Conservation (phyloP, 768 basidiomycete genomes). For the Pleurotus eryngii region DNA sequence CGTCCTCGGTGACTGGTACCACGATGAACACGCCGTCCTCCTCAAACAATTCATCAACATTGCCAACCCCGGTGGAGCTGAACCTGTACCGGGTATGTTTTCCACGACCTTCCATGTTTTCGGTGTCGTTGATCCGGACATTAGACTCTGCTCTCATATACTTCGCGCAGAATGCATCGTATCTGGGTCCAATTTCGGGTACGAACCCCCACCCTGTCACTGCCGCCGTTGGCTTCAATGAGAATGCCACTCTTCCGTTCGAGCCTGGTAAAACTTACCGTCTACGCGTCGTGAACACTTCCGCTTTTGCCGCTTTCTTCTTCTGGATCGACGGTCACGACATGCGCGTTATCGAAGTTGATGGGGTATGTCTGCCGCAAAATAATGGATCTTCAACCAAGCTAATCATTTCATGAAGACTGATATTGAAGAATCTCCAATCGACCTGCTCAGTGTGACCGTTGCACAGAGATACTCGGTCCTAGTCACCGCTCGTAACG, state of each 20-base stretch:
- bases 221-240: constrained; percentile 74
- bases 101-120: neutral
- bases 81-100: constrained; percentile 77
- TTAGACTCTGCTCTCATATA: constrained; percentile 81
- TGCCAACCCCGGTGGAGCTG: constrained; percentile 78
- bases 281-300: constrained; percentile 82
- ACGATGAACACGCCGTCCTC: constrained; percentile 64
- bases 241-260: constrained; percentile 84
- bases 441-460: constrained; percentile 69
- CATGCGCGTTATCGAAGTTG: constrained; percentile 81
- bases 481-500: constrained; percentile 87
- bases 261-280: constrained; percentile 87
- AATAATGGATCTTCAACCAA: too few species aligned
- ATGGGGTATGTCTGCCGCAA: constrained; percentile 53
- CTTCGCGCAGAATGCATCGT: constrained; percentile 70
- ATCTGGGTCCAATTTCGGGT: constrained; percentile 58
- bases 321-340: constrained; percentile 90
- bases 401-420: constrained; percentile 37
- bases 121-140: neutral
- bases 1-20: constrained; percentile 91
- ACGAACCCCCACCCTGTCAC: constrained; percentile 48
- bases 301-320: constrained; percentile 70
- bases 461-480: constrained; percentile 94
- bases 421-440: constrained; percentile 71
- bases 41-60: constrained; percentile 65